Evolutionary conservation across 78 protist genomes (phyloP).

Genomic region (Isochrysis galbana): DNA sequence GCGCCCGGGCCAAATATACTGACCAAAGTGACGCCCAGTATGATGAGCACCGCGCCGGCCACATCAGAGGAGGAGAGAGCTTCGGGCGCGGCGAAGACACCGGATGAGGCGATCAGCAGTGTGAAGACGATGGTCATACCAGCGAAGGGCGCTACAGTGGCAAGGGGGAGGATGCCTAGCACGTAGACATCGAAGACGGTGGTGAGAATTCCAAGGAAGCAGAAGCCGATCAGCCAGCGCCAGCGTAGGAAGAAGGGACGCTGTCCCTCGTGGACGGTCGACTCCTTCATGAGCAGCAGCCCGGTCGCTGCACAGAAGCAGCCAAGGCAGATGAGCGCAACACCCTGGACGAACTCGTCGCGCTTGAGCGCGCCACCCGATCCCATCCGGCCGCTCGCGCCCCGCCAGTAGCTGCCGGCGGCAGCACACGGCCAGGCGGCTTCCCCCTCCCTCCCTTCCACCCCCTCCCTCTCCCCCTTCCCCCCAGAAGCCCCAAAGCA

Average conservation of each 20-base stretch:
- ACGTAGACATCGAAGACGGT: neutral
- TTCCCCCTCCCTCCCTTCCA: no score
- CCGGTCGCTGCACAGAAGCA: neutral
- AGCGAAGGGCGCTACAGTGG: neutral
- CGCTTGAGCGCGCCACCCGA: neutral
- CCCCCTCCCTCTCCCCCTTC: no score
- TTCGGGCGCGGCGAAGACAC: neutral
- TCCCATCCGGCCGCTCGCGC: no score
- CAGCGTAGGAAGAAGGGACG: neutral
- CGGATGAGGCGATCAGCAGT: neutral
- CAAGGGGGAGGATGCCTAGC: neutral
- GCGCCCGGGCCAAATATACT: neutral
- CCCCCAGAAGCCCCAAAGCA: no score
- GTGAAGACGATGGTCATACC: conserved; percentile 13
- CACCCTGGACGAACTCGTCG: neutral
- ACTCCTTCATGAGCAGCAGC: neutral
- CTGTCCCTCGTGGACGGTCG: neutral
- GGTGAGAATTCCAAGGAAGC: neutral
- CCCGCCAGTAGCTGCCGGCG: no score
- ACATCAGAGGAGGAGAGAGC: neutral
- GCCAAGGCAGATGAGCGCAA: neutral
- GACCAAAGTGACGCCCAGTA: neutral
- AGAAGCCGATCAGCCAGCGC: neutral
- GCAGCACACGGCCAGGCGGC: no score
- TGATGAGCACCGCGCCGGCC: neutral